Conservation (phyloP, 345 rosid species). For the Gossypioides kirkii region DNA sequence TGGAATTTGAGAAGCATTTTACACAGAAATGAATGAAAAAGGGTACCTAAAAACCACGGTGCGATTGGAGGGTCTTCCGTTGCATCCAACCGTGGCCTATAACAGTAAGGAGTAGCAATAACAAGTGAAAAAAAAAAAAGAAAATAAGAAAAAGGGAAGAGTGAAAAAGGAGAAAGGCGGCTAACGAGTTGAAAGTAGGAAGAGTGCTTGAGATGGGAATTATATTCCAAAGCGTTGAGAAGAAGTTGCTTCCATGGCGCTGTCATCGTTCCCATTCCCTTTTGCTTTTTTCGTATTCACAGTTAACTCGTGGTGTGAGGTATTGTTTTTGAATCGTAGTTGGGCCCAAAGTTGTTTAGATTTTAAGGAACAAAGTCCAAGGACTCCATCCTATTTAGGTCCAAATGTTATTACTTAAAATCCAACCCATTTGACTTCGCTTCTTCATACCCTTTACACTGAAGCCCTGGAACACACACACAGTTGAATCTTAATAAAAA, state of each 20-base stretch:
- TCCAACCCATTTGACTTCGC: too few species aligned
- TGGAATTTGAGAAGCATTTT: not conserved
- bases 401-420: too few species aligned
- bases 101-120: not conserved
- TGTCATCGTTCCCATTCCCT: constrained; percentile 30
- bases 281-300: not conserved
- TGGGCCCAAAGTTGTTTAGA: not conserved
- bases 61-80: constrained; percentile 83
- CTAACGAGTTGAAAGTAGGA: constrained; percentile 61
- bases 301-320: too few species aligned
- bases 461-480: too few species aligned
- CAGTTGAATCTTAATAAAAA: too few species aligned
- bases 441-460: too few species aligned
- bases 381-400: too few species aligned
- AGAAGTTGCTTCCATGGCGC: constrained; percentile 90
- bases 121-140: not conserved
- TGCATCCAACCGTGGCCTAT: constrained; percentile 73
- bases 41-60: constrained; percentile 71
- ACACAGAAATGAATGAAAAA: not conserved
- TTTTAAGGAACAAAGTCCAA: too few species aligned
- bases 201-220: constrained; percentile 59
- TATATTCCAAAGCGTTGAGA: constrained; percentile 55
- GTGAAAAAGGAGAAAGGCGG: not conserved
- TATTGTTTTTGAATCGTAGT: not conserved
- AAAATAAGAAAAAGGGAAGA: not conserved